Percentiles rank a stretch among this genome's conserved stretches.
Evolutionary conservation across 352 stramenopile species (phyloP).

Genomic region (Pythium aristosporum): DNA sequence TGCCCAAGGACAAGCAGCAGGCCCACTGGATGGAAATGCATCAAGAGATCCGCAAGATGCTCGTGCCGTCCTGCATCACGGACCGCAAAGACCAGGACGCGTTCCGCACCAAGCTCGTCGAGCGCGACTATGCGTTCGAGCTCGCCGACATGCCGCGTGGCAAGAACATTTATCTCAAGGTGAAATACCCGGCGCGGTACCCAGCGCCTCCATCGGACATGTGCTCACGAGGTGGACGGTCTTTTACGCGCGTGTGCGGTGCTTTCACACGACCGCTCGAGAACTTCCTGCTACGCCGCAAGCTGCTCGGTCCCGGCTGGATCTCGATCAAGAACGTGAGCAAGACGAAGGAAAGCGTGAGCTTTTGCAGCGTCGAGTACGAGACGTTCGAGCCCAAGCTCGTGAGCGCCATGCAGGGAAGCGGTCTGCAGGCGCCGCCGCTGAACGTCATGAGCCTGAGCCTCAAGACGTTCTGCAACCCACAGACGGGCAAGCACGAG

Average conservation of each 20-base stretch:
- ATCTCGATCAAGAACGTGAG: conserved; percentile 92
- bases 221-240: conserved; percentile 88
- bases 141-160: conserved; percentile 93
- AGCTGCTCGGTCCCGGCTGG: conserved; percentile 98
- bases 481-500: conserved; percentile 95
- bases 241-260: conserved; percentile 95
- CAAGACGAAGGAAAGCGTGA: conserved; percentile 61
- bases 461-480: conserved; percentile 98
- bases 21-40: conserved; percentile 84
- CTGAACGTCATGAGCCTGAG: conserved; percentile 96
- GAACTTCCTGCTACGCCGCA: conserved; percentile 97
- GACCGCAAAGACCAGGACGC: conserved; percentile 67
- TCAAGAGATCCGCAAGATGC: conserved; percentile 91
- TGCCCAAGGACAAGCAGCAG: conserved; percentile 90
- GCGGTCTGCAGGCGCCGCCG: conserved; percentile 77
- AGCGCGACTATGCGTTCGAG: conserved; percentile 98
- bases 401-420: conserved; percentile 76
- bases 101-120: conserved; percentile 95
- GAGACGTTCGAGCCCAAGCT: conserved; percentile 91
- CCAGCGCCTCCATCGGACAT: conserved; percentile 74
- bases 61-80: conserved; percentile 84
- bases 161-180: conserved; percentile 96
- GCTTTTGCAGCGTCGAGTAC: conserved; percentile 95
- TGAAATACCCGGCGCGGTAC: conserved; percentile 96
- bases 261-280: conserved; percentile 92